A percentile compares a stretch with the other conserved stretches of the same genome.
Evolutionary conservation across 2,329 filamentous ascomycete genomes (phyloP).

Genomic region (Aureobasidium mangrovei): DNA sequence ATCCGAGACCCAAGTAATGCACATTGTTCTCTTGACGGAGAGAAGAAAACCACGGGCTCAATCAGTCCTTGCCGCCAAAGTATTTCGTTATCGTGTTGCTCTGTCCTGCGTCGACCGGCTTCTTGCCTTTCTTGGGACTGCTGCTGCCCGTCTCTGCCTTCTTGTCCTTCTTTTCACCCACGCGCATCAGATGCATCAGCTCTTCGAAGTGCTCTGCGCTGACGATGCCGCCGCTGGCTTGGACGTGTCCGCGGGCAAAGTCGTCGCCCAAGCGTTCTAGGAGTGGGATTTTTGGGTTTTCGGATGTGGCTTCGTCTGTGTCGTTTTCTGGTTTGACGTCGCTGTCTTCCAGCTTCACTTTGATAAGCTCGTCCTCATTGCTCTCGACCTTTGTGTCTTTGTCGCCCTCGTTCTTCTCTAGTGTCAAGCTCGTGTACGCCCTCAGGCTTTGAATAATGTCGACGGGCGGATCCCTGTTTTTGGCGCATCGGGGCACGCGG

Average conservation of each 20-base stretch:
- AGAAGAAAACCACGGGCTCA: no score
- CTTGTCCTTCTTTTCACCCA: constrained; percentile 46
- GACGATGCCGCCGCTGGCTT: constrained; percentile 59
- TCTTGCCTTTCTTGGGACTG: constrained; percentile 29
- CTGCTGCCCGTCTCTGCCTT: constrained; percentile 22
- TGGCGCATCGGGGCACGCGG: constrained; percentile 49
- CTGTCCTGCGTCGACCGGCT: constrained; percentile 31
- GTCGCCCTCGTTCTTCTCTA: constrained; percentile 21
- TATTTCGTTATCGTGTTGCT: constrained; percentile 49
- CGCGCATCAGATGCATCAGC: constrained; percentile 48
- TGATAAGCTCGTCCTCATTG: constrained; percentile 4
- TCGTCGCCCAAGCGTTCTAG: constrained; percentile 49
- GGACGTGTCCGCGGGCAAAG: constrained; percentile 59
- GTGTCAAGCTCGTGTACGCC: constrained; percentile 37
- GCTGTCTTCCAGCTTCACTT: no score
- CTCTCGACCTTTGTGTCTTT: constrained; percentile 31
- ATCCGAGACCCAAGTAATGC: no score
- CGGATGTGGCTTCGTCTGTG: background rate
- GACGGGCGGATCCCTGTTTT: constrained; percentile 46
- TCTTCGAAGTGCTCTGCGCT: constrained; percentile 55
- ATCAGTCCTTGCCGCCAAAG: constrained; percentile 35
- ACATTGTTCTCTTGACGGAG: no score
- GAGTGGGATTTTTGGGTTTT: constrained; percentile 23
- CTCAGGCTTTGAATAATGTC: constrained; percentile 54
- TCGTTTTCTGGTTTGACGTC: background rate